Base-by-base conservation (phyloP, 2,329 filamentous ascomycete species). In the Lomentospora prolificans region DNA sequence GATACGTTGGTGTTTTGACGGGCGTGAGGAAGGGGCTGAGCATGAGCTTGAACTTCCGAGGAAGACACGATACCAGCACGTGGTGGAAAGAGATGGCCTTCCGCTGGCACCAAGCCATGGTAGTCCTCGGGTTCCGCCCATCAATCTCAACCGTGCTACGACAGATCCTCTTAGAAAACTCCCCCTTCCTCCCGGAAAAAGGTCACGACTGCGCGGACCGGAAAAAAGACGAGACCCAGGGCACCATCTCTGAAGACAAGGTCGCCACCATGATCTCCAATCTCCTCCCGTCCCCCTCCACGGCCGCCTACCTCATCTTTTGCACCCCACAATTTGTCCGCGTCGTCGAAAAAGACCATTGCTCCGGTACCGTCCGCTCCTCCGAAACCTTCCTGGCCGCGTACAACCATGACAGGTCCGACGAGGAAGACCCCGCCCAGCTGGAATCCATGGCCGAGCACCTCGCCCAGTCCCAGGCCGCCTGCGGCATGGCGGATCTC, bases 1-100 rank as follows among this genome's bases (percentile, higher is more conserved):
- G 75, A 3, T 79, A 75, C 51, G 70, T 78, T 7, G 76, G 76
- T 1, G 69, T 76, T 0, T 58, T 79, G 51, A 79, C 76, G 0
- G 76, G 75, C 0, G 75, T 78, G 4, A 64, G 72, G 14, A 65
- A 64, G 50, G 69, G 69, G 0, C 60, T 79, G 19, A 79, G 75
- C 50, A 63, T 76, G 52, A 77, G 73, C 50, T 62, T 78, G n/a
- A 78, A 78, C 60, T 73, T 72, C 41, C 67, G 72, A 9, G 67
- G 69, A 1, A 61, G 64, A 14, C 70, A 73, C 55, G 62, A 66
- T 2, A 48, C 55, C 3, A 58, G 57, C 3, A 61, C 59, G 0
- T 41, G 51, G 9, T 30, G 36, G 14, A 59, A 63, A 44, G 51
- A 59, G 5, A 0, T 62, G 1, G 58, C 60, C 0, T 69, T 67